Conservation (phyloP, 148 eudicot genomes). For the Silene latifolia region DNA sequence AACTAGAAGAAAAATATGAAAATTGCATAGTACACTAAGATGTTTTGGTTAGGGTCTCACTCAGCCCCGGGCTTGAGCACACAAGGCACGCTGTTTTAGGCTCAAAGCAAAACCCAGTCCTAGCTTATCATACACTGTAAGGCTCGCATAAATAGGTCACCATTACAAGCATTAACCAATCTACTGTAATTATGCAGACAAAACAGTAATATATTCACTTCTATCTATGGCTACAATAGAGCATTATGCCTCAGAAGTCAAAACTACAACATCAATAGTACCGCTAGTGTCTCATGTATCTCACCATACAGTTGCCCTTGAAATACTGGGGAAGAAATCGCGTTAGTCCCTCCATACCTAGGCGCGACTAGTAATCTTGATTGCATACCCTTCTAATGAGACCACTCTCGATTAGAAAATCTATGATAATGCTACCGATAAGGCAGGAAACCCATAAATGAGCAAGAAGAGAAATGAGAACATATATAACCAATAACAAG, state of each 20-base stretch:
- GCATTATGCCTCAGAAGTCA: neutral
- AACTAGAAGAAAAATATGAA: neutral
- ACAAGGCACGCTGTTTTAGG: too few species aligned
- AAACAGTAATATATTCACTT: neutral
- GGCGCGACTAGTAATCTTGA: neutral
- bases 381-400: neutral
- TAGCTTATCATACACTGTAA: too few species aligned
- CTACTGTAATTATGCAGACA: neutral
- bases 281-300: neutral
- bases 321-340: neutral
- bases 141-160: neutral
- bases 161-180: neutral
- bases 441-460: neutral
- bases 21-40: neutral
- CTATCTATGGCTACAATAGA: neutral
- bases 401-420: neutral
- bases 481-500: neutral
- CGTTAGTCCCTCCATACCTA: neutral
- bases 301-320: neutral
- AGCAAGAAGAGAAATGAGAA: neutral
- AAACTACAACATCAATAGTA: neutral
- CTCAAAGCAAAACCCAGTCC: neutral
- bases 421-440: neutral
- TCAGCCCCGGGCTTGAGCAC: too few species aligned
- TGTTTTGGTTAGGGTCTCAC: too few species aligned